Base-by-base conservation (phyloP, 805 yeast species). In the Yamadazyma phyllophila region DNA sequence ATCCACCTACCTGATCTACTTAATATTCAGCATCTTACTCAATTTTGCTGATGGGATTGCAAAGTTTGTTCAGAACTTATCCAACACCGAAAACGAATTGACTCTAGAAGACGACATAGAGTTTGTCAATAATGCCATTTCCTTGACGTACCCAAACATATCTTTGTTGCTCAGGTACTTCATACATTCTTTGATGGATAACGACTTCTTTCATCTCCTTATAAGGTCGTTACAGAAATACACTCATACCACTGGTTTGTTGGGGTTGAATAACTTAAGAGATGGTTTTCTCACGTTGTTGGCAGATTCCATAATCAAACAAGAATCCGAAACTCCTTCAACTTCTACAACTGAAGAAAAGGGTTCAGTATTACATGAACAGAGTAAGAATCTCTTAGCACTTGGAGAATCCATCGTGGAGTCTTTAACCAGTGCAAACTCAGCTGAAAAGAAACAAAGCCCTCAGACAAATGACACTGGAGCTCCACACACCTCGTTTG, bases 201-300 rank as follows among this genome's bases (percentile, higher is more conserved):
- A 76, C 44, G 92, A 86, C 13, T 58, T 81, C 15, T 91, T 87
- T 61, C 85, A 85, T 46, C 65, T 71, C 8, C 57, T 84, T 2
- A 80, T 90, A 2, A 70, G 96, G 33, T 77, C 95, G 0, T 72
- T 88, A 7, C 97, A 92, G 60, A 83, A 84, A 51, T 71, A 88
- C 40, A 81, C 96, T 6, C 96, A 89, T 59, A 81, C 91, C 0
- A 77, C 91, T 0, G 97, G 97, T 0, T 66, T 88, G 12, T 62
- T 90, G n/a, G 82, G 81, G 0, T 59, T 85, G 10, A 57, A 62
- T 1, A 69, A 67, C 0, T 69, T 83, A 16, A 68, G 96, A 40
- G 86, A 88, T 55, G 77, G 79, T 0, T 50, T 68, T 13, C 52
- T 71, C 11, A 34, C 43, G 29, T 49, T 66, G 24, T 49, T 70